These are phyloP conservation scores for Rosa multiflora DNA, from an alignment of 306 rosid genomes.

Conservation along the genomic window DNA sequence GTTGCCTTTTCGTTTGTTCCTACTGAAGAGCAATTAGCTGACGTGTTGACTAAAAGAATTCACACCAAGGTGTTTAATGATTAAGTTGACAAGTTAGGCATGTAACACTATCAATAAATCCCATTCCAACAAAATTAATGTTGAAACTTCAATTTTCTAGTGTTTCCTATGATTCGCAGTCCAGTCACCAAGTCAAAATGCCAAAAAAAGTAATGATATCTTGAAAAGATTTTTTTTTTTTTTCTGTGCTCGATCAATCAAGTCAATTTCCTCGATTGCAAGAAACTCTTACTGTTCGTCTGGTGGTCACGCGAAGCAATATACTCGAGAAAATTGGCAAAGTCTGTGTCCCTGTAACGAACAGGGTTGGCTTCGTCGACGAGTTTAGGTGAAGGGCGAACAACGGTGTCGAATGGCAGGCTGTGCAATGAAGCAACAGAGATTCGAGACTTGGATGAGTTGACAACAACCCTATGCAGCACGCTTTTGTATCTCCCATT, in stretches of 20 bases:
- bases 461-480: conserved; percentile 28
- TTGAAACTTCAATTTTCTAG: no score
- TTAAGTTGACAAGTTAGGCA: no score
- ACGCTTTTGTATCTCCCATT: conserved; percentile 35
- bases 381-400: conserved; percentile 25
- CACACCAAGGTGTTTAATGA: no score
- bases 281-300: conserved; percentile 20
- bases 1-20: no score
- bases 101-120: no score
- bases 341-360: conserved; percentile 33
- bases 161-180: no score
- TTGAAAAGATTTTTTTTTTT: no score
- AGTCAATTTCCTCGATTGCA: conserved; percentile 22
- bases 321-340: conserved; percentile 19
- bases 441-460: conserved; percentile 23
- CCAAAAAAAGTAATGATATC: background rate
- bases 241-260: background rate
- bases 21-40: no score
- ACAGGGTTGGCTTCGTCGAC: conserved; percentile 24
- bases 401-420: conserved; percentile 11
- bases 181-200: background rate
- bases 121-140: no score
- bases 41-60: no score
- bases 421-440: conserved; percentile 35
- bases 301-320: conserved; percentile 17